Evolutionary conservation across 257 asterid genomes (phyloP).

Genomic region (Cinchona pubescens): DNA sequence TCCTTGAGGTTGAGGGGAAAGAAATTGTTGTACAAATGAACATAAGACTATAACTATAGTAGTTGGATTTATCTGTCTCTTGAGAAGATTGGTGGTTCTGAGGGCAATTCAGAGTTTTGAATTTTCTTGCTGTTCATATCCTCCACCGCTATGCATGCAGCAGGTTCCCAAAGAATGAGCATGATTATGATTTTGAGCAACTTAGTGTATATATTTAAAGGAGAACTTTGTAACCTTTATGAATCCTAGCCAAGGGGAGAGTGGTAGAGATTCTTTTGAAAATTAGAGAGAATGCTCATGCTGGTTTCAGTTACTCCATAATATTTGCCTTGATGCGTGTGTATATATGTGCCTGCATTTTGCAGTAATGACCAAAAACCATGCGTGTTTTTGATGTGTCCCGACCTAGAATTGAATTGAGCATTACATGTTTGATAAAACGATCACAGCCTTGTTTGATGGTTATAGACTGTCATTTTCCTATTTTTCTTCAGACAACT

Average conservation of each 20-base stretch:
- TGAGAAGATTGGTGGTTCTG: background rate
- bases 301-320: background rate
- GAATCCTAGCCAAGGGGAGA: background rate
- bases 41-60: background rate
- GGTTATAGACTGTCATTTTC: too few species aligned
- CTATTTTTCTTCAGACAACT: too few species aligned
- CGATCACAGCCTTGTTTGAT: background rate
- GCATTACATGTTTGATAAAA: too few species aligned
- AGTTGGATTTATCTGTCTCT: background rate
- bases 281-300: background rate
- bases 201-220: background rate
- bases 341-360: background rate
- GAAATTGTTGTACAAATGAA: constrained; percentile 20
- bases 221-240: background rate
- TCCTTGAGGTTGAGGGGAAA: background rate
- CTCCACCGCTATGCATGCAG: background rate
- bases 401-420: background rate
- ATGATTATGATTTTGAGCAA: background rate
- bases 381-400: too few species aligned
- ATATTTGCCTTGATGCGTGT: too few species aligned
- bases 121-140: background rate
- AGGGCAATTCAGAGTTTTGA: background rate
- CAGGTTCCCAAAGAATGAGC: background rate
- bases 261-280: background rate
- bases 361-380: background rate